Percentiles rank a stretch among this genome's conserved stretches.
Evolutionary conservation across 768 basidiomycete species (phyloP).

Genomic region (Mrakia blollopis): DNA sequence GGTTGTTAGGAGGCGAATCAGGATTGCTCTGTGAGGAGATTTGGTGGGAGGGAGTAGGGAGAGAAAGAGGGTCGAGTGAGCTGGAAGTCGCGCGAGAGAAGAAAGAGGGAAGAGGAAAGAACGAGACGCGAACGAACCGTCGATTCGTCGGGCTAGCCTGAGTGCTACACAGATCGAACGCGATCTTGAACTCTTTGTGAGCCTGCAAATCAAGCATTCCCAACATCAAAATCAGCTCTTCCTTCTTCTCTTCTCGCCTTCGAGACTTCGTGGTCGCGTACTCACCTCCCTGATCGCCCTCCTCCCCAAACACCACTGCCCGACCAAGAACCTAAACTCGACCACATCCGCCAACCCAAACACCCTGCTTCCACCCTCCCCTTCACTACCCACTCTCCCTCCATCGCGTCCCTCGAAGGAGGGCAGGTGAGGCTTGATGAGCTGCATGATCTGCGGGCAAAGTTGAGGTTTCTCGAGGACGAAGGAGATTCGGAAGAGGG

Average conservation of each 20-base stretch:
- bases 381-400: background rate
- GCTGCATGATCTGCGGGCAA: constrained; percentile 27
- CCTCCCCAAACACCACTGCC: constrained; percentile 16
- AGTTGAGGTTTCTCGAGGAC: constrained; percentile 26
- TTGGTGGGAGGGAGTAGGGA: background rate
- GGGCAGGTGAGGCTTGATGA: constrained; percentile 22
- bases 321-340: constrained; percentile 23
- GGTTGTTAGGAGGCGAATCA: constrained; percentile 21
- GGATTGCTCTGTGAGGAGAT: constrained; percentile 5
- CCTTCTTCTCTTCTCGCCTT: background rate
- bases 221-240: background rate
- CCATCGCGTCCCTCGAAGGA: too few relatives aligned
- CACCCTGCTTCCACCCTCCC: background rate
- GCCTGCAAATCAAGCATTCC: background rate
- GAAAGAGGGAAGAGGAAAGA: background rate
- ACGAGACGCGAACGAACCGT: background rate
- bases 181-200: constrained; percentile 24
- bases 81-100: too few relatives aligned
- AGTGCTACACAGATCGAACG: constrained; percentile 21
- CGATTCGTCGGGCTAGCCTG: background rate
- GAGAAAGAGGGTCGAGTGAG: background rate
- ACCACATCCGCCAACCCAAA: constrained; percentile 22
- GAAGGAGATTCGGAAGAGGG: constrained; percentile 25
- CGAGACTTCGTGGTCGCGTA: background rate
- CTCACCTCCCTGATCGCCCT: constrained; percentile 14